Evolutionary conservation across 2,329 filamentous ascomycete genomes (phyloP).

Genomic region (Aspergillus awamori): DNA sequence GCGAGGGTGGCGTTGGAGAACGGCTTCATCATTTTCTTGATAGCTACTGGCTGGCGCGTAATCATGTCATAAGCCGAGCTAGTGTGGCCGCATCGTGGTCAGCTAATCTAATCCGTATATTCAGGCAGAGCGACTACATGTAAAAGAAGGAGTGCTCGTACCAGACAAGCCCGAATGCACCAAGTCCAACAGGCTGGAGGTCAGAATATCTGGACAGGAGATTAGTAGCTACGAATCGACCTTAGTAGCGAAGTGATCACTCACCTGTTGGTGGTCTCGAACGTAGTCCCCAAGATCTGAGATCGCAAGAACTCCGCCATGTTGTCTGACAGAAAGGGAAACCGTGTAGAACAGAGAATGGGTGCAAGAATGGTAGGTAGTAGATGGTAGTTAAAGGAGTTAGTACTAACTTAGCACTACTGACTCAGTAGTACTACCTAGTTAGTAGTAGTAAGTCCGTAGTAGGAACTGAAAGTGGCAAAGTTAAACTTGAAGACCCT

Average conservation of each 20-base stretch:
- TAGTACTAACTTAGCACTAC: no score
- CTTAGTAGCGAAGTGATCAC: neutral
- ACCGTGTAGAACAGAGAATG: neutral
- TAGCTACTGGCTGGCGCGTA: constrained; percentile 91
- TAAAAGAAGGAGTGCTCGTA: constrained; percentile 47
- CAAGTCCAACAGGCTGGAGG: constrained; percentile 97
- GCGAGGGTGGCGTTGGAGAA: constrained; percentile 97
- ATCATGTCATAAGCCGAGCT: constrained; percentile 98
- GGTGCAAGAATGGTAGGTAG: neutral
- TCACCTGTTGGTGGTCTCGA: constrained; percentile 94
- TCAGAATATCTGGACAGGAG: constrained; percentile 77
- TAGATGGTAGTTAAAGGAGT: no score
- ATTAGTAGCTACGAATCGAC: constrained; percentile 20
- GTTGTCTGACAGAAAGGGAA: constrained; percentile 41
- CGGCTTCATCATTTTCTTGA: constrained; percentile 99
- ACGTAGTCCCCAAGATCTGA: constrained; percentile 98
- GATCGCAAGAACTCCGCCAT: constrained; percentile 99
- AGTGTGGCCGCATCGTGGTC: neutral
- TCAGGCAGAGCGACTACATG: neutral
- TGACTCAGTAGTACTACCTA: no score
- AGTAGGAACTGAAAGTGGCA: no score
- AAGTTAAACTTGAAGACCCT: no score
- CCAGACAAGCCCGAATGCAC: constrained; percentile 97
- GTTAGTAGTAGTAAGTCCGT: no score
- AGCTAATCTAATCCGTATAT: neutral